phyloP scores from a whole-genome alignment of 139 green algal genomes.

The Pseudopediastrum boryanum region DNA sequence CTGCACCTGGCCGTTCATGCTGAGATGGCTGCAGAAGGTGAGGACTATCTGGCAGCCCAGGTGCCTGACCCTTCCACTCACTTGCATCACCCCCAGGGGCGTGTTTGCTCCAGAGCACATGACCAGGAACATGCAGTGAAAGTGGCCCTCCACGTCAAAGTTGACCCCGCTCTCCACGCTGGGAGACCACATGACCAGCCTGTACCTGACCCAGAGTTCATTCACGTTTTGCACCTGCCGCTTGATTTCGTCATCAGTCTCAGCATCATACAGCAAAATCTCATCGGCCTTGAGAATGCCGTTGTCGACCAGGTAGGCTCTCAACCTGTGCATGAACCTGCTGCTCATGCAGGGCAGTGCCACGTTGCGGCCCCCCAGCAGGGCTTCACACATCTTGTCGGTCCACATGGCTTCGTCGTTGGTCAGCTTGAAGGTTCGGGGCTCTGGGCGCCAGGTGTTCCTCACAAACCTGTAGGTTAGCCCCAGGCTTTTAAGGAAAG shows the following conservation, averaged over 20 bases:
- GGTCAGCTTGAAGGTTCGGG: neutral
- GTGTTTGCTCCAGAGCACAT: neutral
- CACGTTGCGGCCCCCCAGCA: neutral
- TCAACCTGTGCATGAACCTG: constrained; percentile 6
- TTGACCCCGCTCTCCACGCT: neutral
- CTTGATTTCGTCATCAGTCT: neutral
- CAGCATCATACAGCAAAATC: constrained; percentile 2
- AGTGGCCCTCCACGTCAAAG: neutral
- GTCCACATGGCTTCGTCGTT: neutral
- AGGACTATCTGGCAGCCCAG: neutral
- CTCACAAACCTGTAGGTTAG: neutral
- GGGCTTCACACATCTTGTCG: neutral
- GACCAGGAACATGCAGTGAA: constrained; percentile 6
- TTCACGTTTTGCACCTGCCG: constrained; percentile 4
- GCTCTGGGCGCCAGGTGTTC: neutral
- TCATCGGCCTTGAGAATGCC: neutral
- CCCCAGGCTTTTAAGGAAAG: neutral
- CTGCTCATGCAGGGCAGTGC: constrained; percentile 7
- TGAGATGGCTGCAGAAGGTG: neutral
- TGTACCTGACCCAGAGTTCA: neutral
- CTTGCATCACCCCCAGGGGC: neutral
- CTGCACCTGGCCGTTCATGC: neutral
- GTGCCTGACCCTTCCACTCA: neutral
- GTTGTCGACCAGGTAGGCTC: neutral
- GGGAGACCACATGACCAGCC: constrained; percentile 4